Evolutionary conservation across 2,329 filamentous ascomycete species (phyloP).

Genomic region (Apiospora rasikravindrae): DNA sequence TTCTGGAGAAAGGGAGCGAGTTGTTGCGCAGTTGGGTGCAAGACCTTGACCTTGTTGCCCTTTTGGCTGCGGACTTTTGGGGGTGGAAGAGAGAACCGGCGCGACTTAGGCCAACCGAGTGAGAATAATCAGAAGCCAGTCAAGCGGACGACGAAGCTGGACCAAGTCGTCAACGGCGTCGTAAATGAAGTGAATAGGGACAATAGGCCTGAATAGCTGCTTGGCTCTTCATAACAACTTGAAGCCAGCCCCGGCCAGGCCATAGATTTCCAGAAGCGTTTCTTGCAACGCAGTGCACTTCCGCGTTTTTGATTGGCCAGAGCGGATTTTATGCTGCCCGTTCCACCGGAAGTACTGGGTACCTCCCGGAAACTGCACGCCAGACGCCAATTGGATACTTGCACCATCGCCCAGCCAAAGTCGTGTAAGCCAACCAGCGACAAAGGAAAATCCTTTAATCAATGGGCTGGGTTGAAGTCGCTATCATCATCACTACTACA

Average conservation of each 20-base stretch:
- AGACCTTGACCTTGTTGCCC: not conserved
- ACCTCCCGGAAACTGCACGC: constrained; percentile 4
- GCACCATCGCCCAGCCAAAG: not conserved
- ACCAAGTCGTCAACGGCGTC: constrained; percentile 6
- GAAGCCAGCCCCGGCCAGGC: constrained; percentile 14
- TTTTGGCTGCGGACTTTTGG: constrained; percentile 7
- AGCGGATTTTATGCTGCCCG: constrained; percentile 17
- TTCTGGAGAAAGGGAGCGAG: constrained; percentile 24
- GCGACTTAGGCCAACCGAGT: constrained; percentile 10
- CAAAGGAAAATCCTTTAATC: not conserved
- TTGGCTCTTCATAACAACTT: constrained; percentile 11
- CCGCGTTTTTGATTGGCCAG: constrained; percentile 1
- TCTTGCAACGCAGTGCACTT: constrained; percentile 13
- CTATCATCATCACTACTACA: not conserved
- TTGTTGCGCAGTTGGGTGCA: constrained; percentile 19
- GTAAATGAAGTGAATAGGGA: constrained; percentile 22
- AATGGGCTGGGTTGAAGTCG: too few species aligned
- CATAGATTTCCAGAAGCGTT: constrained; percentile 18
- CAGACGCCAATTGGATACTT: constrained; percentile 2
- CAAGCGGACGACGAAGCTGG: constrained; percentile 20
- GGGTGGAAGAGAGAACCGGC: not conserved
- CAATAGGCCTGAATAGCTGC: constrained; percentile 27
- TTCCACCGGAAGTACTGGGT: constrained; percentile 17
- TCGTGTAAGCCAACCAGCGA: constrained; percentile 12
- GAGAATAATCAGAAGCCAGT: constrained; percentile 20